Evolutionary conservation across 164 flowering plant species (phyloP).

Genomic region (Umbellularia californica): DNA sequence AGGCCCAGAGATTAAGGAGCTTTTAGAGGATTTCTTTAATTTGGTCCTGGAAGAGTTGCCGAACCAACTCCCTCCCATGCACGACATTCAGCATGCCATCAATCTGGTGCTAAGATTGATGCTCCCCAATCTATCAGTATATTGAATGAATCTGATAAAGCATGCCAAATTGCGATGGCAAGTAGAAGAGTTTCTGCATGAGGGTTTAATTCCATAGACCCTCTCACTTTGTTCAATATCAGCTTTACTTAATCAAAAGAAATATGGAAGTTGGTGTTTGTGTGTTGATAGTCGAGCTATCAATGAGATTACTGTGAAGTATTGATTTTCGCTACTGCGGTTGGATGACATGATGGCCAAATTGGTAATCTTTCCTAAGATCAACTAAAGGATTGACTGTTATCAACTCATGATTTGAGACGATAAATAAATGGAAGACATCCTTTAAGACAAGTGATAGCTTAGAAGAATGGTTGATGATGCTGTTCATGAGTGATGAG

Average conservation of each 20-base stretch:
- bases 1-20: no score
- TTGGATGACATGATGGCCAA: slow-evolving; percentile 3
- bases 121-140: neutral
- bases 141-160: neutral
- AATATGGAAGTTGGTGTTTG: neutral
- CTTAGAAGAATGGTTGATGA: slow-evolving; percentile 1
- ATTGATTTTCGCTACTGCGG: neutral
- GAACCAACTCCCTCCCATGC: neutral
- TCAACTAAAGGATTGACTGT: neutral
- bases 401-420: neutral
- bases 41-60: neutral
- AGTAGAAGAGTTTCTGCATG: neutral
- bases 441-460: neutral
- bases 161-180: neutral
- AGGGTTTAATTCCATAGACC: neutral
- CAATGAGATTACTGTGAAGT: slow-evolving; percentile 1
- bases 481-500: neutral
- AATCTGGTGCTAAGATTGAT: neutral
- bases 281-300: neutral
- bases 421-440: neutral
- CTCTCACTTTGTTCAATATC: neutral
- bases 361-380: neutral
- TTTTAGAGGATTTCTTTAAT: neutral
- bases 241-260: neutral
- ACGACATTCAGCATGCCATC: neutral